phyloP scores from a whole-genome alignment of 1,284 basidiomycete genomes.

The Hypsizygus ulmarius region DNA sequence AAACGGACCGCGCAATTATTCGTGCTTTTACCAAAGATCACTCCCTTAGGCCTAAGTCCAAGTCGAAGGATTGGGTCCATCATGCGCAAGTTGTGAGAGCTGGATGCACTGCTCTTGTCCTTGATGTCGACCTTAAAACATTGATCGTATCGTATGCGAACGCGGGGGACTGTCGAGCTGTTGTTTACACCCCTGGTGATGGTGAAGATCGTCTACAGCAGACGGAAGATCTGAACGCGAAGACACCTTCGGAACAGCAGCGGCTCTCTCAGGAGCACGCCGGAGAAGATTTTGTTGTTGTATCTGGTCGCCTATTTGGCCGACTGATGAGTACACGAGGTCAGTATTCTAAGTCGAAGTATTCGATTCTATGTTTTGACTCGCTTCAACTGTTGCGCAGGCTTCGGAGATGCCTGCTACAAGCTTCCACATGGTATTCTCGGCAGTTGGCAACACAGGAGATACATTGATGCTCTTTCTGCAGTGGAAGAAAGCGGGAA shows the following conservation, averaged over 20 bases:
- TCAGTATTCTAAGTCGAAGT: slow-evolving; percentile 10
- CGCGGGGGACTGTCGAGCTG: slow-evolving; percentile 34
- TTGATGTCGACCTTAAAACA: slow-evolving; percentile 27
- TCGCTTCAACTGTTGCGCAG: slow-evolving; percentile 17
- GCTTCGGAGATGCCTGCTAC: slow-evolving; percentile 36
- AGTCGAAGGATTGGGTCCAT: slow-evolving; percentile 26
- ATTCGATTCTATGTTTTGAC: not conserved
- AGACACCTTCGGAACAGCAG: slow-evolving; percentile 26
- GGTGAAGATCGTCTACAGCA: slow-evolving; percentile 14
- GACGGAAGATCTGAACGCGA: slow-evolving; percentile 32
- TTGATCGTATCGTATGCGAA: slow-evolving; percentile 27
- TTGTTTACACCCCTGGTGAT: slow-evolving; percentile 19
- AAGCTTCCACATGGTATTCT: slow-evolving; percentile 30
- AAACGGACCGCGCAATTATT: slow-evolving; percentile 27
- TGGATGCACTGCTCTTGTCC: slow-evolving; percentile 32
- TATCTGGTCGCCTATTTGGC: slow-evolving; percentile 33
- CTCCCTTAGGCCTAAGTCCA: slow-evolving; percentile 25
- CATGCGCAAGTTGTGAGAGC: slow-evolving; percentile 32
- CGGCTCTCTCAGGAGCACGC: slow-evolving; percentile 31
- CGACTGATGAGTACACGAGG: slow-evolving; percentile 36
- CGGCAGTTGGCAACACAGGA: slow-evolving; percentile 27
- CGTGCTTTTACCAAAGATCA: slow-evolving; percentile 28
- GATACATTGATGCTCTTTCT: slow-evolving; percentile 32
- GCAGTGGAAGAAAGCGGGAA: slow-evolving; percentile 29
- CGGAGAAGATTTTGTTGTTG: slow-evolving; percentile 29